Evolutionary conservation across 495 filamentous ascomycete species (phyloP).

Genomic region (Aspergillus taichungensis): DNA sequence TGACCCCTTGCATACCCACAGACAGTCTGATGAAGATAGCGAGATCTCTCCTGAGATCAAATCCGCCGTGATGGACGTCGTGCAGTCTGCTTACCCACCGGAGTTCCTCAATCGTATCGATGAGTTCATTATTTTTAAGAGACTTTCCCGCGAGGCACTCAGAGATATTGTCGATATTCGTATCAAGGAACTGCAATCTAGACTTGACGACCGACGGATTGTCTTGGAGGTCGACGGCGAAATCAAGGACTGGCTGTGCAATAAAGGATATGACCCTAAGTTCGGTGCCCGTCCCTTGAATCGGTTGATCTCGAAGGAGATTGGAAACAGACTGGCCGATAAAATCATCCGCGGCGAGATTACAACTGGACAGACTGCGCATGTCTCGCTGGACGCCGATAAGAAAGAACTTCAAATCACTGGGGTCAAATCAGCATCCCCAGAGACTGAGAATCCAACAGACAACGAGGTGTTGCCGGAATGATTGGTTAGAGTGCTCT

Average conservation of each 20-base stretch:
- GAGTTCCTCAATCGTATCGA: constrained; percentile 97
- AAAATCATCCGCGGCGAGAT: constrained; percentile 84
- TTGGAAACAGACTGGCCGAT: constrained; percentile 82
- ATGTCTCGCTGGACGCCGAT: constrained; percentile 50
- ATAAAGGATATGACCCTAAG: constrained; percentile 79
- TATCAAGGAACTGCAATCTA: constrained; percentile 69
- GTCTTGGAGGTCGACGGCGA: constrained; percentile 58
- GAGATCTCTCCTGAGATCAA: constrained; percentile 64
- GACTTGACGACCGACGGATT: constrained; percentile 84
- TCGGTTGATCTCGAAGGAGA: constrained; percentile 76
- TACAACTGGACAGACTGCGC: constrained; percentile 60
- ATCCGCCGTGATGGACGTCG: constrained; percentile 80
- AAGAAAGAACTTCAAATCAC: constrained; percentile 28
- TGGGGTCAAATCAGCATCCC: constrained; percentile 8
- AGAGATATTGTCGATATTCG: constrained; percentile 92
- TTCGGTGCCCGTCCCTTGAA: constrained; percentile 94
- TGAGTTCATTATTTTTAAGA: constrained; percentile 91
- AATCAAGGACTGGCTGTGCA: constrained; percentile 77
- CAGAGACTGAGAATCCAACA: background rate
- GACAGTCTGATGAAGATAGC: constrained; percentile 43
- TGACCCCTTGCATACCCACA: constrained; percentile 32
- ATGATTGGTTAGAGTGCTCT: too few relatives aligned
- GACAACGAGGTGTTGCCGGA: background rate
- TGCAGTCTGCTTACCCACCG: constrained; percentile 67
- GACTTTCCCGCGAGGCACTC: constrained; percentile 67